Evolutionary conservation across 345 rosid genomes (phyloP).

Genomic region (Murraya paniculata): DNA sequence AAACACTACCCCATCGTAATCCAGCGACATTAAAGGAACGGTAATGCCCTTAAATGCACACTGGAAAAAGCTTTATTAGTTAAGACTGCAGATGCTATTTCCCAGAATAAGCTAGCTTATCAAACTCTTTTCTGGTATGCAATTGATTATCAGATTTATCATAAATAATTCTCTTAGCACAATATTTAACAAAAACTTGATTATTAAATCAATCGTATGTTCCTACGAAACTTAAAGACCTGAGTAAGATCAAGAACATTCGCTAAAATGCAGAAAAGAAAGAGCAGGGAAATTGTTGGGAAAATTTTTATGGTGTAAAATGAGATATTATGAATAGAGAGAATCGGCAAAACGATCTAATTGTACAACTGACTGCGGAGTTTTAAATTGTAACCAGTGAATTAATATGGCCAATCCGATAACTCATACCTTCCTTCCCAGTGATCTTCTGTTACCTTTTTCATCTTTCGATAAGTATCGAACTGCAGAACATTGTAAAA

Average conservation of each 20-base stretch:
- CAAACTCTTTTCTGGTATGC: neutral
- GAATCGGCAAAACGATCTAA: neutral
- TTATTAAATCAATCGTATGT: neutral
- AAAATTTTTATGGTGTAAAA: neutral
- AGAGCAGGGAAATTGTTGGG: neutral
- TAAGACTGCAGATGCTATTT: neutral
- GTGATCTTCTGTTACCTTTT: slow-evolving; percentile 60
- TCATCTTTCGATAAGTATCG: slow-evolving; percentile 91
- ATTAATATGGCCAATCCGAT: too few relatives aligned
- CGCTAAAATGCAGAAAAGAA: neutral
- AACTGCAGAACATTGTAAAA: slow-evolving; percentile 48
- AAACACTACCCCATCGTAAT: neutral
- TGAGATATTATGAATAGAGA: neutral
- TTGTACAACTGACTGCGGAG: too few relatives aligned
- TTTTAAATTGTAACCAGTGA: too few relatives aligned
- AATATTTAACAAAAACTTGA: neutral
- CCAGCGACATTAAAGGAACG: neutral
- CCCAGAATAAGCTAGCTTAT: neutral
- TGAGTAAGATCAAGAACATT: neutral
- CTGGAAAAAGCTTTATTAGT: neutral
- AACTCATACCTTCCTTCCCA: slow-evolving; percentile 85
- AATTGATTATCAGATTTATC: neutral
- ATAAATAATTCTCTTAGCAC: neutral
- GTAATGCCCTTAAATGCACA: neutral
- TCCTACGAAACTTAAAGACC: neutral